Evolutionary conservation across 108 stramenopile species (phyloP).

Genomic region (Nitzschia sp.): DNA sequence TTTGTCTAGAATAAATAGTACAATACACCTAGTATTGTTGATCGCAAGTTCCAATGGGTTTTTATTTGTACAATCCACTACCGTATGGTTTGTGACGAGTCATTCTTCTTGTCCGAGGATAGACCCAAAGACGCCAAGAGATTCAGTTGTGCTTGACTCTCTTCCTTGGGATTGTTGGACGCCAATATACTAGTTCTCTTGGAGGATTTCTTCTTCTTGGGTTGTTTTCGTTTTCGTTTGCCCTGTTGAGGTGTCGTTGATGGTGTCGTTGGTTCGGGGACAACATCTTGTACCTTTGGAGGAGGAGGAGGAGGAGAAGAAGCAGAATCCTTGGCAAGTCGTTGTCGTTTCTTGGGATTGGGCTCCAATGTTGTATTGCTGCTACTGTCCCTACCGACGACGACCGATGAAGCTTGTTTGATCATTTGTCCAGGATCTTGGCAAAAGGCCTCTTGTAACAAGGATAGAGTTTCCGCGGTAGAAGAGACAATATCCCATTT

Average conservation of each 20-base stretch:
- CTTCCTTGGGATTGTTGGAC: constrained; percentile 14
- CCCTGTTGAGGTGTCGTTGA: neutral
- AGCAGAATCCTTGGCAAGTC: no score
- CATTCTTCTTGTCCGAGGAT: no score
- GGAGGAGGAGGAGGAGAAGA: no score
- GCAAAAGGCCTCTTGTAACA: constrained; percentile 52
- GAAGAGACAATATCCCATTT: constrained; percentile 63
- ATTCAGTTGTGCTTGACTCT: constrained; percentile 24
- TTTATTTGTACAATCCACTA: no score
- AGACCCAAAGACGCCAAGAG: constrained; percentile 30
- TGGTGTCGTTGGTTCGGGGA: neutral
- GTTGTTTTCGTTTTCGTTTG: constrained; percentile 11
- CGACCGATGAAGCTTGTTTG: constrained; percentile 5
- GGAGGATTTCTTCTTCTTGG: neutral
- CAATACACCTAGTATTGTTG: no score
- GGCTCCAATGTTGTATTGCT: no score
- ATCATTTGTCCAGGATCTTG: constrained; percentile 31
- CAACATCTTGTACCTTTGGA: constrained; percentile 2
- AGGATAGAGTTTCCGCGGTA: constrained; percentile 24
- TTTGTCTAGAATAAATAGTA: no score
- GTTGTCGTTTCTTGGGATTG: no score
- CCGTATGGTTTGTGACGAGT: no score
- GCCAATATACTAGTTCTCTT: neutral
- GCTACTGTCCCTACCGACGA: neutral
- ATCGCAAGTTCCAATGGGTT: no score